Base-by-base conservation (phyloP, 129 eudicot genomes). In the Chrysanthemum lavandulifolium region DNA sequence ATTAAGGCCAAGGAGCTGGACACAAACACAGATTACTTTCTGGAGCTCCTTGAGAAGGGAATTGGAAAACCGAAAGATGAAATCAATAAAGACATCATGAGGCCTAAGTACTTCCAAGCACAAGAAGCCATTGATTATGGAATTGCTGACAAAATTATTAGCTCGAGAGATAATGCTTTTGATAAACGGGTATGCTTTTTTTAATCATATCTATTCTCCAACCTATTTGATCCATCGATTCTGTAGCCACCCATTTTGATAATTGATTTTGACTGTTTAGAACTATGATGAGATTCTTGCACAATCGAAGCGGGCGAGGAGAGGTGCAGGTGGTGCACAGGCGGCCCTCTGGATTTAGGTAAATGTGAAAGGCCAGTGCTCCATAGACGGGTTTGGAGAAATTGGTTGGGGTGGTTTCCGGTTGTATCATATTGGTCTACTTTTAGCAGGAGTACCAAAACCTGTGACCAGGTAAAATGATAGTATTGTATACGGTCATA, bases 61-160 rank as follows among this genome's bases (percentile, higher is more conserved):
- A 85, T 77, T 15, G 97, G 96, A 58, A 92, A 89, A 73, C 77
- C 96, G n/a, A 79, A 83, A 77, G 96, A 89, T 47, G 97, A 84
- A 80, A 75, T 92, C 18, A 78, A 52, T 9, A 89, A 86, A 70
- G 97, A 92, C 66, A 67, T 92, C 49, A 76, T 76, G 67, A 84
- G 86, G 14, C 83, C 87, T 1, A 89, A 85, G 53, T 86, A 81
- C 60, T 73, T 88, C 43, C 80, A 66, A 55, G 79, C 97, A 59
- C 86, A 86, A 70, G 94, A 84, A 33, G 96, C 97, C 50, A 89
- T 92, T 64, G 91, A 85, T 69, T 92, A 89, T 74, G 96, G 97
- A 36, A 14, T 89, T 73, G 97, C 94, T 14, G 97, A 92, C 89
- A 92, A 73, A 85, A 88, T 92, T 40, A 76, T 86, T 50, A 71